Conservation (phyloP, 2,329 filamentous ascomycete genomes). For the Ceratocystis smalleyi region DNA sequence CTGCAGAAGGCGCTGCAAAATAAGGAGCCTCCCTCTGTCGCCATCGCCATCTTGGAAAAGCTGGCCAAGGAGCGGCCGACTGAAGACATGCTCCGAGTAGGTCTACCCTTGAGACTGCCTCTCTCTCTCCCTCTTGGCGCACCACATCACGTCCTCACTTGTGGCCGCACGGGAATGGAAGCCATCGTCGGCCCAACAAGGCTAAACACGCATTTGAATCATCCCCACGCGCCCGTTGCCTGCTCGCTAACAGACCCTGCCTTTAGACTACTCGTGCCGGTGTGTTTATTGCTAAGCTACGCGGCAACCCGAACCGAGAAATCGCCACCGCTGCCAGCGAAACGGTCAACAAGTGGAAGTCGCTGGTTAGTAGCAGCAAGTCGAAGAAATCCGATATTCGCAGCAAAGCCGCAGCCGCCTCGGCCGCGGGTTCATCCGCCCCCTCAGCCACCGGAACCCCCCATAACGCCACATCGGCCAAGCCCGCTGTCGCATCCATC, state of each 20-base stretch:
- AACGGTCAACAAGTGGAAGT: slow-evolving; percentile 79
- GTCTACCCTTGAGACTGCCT: slow-evolving; percentile 22
- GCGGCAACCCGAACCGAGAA: slow-evolving; percentile 63
- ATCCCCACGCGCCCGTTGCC: not conserved
- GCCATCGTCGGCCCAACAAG: not conserved
- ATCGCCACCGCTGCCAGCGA: slow-evolving; percentile 63
- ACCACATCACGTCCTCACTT: not conserved
- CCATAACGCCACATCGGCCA: slow-evolving; percentile 23
- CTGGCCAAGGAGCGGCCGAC: slow-evolving; percentile 73
- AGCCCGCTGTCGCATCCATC: slow-evolving; percentile 20
- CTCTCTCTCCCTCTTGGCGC: not conserved
- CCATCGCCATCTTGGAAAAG: slow-evolving; percentile 59
- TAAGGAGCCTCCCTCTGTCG: slow-evolving; percentile 56
- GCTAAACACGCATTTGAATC: not conserved
- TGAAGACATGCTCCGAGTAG: slow-evolving; percentile 72
- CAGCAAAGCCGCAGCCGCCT: slow-evolving; percentile 26
- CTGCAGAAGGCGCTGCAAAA: slow-evolving; percentile 63
- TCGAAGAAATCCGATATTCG: slow-evolving; percentile 26
- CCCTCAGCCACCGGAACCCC: slow-evolving; percentile 34
- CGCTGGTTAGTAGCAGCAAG: slow-evolving; percentile 54
- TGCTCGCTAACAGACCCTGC: not conserved
- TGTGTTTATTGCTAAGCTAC: slow-evolving; percentile 69
- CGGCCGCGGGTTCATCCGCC: slow-evolving; percentile 27
- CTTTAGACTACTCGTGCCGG: slow-evolving; percentile 69
- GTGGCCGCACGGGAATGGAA: not conserved